Percentiles rank a stretch among this genome's conserved stretches.
Evolutionary conservation across 2,329 filamentous ascomycete species (phyloP).

Genomic region (Diaporthe helianthi): DNA sequence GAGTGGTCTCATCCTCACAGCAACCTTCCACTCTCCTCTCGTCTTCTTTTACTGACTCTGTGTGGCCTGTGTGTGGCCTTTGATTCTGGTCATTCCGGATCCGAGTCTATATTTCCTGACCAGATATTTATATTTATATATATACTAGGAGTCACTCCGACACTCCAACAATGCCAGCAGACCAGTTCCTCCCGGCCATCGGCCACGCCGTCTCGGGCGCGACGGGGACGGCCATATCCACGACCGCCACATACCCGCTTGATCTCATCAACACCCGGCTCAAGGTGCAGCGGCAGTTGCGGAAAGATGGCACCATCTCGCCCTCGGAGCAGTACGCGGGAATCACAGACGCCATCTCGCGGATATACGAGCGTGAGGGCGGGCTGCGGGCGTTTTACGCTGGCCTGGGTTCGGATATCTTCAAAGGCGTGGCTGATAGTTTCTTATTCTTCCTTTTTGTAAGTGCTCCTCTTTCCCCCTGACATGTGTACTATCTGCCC

Average conservation of each 20-base stretch:
- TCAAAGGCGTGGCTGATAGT: slow-evolving; percentile 74
- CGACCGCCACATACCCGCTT: slow-evolving; percentile 80
- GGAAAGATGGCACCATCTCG: slow-evolving; percentile 42
- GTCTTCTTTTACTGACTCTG: background rate
- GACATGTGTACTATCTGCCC: background rate
- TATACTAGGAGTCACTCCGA: too few species aligned
- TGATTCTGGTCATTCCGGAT: background rate
- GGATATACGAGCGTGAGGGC: slow-evolving; percentile 77
- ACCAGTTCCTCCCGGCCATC: slow-evolving; percentile 69
- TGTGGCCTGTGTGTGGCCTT: too few species aligned
- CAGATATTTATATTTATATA: too few species aligned
- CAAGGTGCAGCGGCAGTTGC: slow-evolving; percentile 74
- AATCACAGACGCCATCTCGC: slow-evolving; percentile 71
- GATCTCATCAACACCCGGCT: slow-evolving; percentile 82
- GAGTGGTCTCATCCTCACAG: background rate
- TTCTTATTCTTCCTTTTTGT: slow-evolving; percentile 69
- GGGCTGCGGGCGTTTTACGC: slow-evolving; percentile 73
- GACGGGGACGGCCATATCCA: slow-evolving; percentile 78
- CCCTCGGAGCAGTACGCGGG: slow-evolving; percentile 61
- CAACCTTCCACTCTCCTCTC: background rate
- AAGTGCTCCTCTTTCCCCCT: background rate
- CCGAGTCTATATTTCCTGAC: too few species aligned
- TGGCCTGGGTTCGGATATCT: slow-evolving; percentile 68
- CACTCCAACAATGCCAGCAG: slow-evolving; percentile 39
- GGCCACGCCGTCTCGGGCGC: slow-evolving; percentile 85